Percentiles rank a stretch among this genome's conserved stretches.
These are phyloP conservation scores for Drosera spatulata DNA, from an alignment of 179 eudicot genomes.

Conservation along the genomic window DNA sequence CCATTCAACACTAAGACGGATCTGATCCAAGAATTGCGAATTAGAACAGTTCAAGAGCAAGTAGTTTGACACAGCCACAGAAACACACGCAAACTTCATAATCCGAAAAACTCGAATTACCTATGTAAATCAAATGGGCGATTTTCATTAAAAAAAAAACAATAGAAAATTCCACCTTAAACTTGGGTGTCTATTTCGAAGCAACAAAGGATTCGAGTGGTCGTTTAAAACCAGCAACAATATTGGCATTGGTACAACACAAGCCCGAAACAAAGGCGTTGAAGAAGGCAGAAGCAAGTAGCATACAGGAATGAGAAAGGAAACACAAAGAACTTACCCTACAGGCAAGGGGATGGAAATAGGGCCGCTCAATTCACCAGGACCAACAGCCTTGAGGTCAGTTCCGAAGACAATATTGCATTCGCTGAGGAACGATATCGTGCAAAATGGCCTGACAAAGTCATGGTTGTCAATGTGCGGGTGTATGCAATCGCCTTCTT, in stretches of 20 bases:
- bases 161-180: too few species aligned
- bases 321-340: constrained; percentile 35
- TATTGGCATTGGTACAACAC: too few species aligned
- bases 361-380: constrained; percentile 67
- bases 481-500: constrained; percentile 88
- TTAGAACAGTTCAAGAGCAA: background rate
- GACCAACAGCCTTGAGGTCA: constrained; percentile 48
- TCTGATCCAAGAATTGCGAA: constrained; percentile 10
- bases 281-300: background rate
- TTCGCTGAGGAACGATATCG: constrained; percentile 86
- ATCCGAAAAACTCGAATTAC: background rate
- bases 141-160: background rate
- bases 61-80: background rate
- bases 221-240: too few species aligned
- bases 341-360: constrained; percentile 61
- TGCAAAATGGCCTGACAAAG: constrained; percentile 83
- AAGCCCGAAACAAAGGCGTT: background rate
- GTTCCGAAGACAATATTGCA: constrained; percentile 76
- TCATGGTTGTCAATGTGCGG: constrained; percentile 95
- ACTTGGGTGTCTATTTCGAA: too few species aligned
- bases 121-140: too few species aligned
- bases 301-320: background rate
- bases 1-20: constrained; percentile 35
- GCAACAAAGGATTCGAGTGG: too few species aligned
- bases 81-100: background rate